Base-by-base conservation (phyloP, 228 moss, liverwort and hornwort species). In the Sphagnum fallax region DNA sequence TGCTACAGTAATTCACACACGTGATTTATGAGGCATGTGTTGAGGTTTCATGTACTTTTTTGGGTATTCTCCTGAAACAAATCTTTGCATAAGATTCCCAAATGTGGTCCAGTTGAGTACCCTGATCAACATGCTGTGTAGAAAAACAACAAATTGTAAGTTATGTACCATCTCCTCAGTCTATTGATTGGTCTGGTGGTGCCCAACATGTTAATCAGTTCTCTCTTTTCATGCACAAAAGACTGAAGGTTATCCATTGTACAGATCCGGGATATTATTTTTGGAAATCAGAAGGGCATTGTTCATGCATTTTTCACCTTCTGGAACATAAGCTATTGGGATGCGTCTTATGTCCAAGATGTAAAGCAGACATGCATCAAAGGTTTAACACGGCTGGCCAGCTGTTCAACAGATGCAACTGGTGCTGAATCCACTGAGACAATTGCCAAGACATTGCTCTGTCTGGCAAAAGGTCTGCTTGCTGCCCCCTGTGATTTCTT, bases 341-440 rank as follows among this genome's bases (percentile, higher is more conserved):
- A 32, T 32, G 32, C 32, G 2, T 32, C 32, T 3, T 32, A 32
- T 32, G 32, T 32, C 2, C 32, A 32, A 32, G 32, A 32, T 73
- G 75, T 71, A 64, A 63, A 69, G 53, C 0, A 12, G 47, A 10
- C 68, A 50, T 69, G 73, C 66, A 62, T 75, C 52, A 62, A 53
- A 66, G 84, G 84, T 11, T 71, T 84, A 66, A 73, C 71, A 71
- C 75, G 65, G 15, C 66, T 84, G 65, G 78, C 80, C 51, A 75
- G 55, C 55, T 8, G 70, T 5, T 63, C 67, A 49, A 65, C 64
- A 48, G 74, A 52, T 53, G 51, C 64, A 71, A 80, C 73, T 50
- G 61, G 16, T 59, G 80, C 68, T 49, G 49, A 61, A 32, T 32
- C 32, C 32, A 32, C 32, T 16, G 68, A 78, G 60, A 63, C 18